Evolutionary conservation across 2,329 filamentous ascomycete genomes (phyloP), one percentile per base, ranked within the genome.

Genomic region (Lasiodiplodia hormozganensis): DNA sequence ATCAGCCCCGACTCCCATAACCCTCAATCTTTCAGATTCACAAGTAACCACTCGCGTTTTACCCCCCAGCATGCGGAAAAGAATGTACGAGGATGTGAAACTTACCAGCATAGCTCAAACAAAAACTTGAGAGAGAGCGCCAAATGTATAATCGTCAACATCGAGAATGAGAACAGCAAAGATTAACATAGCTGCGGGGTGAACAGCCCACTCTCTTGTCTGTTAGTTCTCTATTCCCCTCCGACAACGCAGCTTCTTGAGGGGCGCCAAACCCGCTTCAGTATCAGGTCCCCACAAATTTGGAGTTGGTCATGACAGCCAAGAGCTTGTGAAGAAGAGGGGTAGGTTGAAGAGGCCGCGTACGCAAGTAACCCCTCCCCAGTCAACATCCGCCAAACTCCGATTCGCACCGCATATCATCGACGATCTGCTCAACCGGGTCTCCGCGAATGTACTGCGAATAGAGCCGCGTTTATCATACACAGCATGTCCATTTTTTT

Each of bases 401-500:
- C 38, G 57, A 60, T 60, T 60, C 57, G 57, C 57, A 60, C 43
- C 43, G 2, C 34, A 60, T 12, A n/a, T 4, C 21, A 21, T 18
- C 18, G 23, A 47, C 14, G 38, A 10, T 47, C 14, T 47, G 43
- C n/a, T 60, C 16, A 23, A 60, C 23, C 57, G 38, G 57, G 38
- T 60, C 57, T 60, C 57, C 57, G 38, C 57, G 47, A 14, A n/a
- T 1, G 28, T 28, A 47, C 14, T 47, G 57, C 38, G 57, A 31
- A 23, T 23, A 47, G 43, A 47, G 7, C n/a, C n/a, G 18, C 8
- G 18, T 40, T 40, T 25, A 25, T 62, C 16, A 51, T 62, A 10
- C 21, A 25, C 18, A 14, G 43, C n/a, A n/a, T 10, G 28, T n/a
- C 38, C 16, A 4, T 28, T 28, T 28, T 34, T 34, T 34, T 34